Base-by-base conservation (phyloP, 345 rosid species). In the Melaleuca quinquenervia region DNA sequence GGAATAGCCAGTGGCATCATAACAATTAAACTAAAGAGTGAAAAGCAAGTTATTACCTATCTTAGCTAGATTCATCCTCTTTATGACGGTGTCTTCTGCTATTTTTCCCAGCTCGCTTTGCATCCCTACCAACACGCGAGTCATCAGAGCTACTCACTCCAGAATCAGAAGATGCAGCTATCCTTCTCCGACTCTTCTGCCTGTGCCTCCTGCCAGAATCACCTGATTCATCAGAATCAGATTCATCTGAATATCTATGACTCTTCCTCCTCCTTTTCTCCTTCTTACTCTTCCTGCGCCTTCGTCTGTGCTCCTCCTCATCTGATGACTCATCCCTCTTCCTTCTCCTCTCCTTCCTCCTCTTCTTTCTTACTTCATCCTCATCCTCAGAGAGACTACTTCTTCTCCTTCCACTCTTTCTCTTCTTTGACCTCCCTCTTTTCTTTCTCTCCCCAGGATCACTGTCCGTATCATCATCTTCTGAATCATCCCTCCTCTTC, bases 371-470 rank as follows among this genome's bases (percentile, higher is more conserved):
- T 53, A 87, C 84, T 64, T 88, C 91, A 49, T 87, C 91, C 49
- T 92, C 98, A 12, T 95, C 94, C 82, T 94, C 98, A 27, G 97
- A 94, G 86, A 70, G 92, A 84, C 91, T 89, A 53, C 53, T 50
- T 45, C 86, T 90, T 87, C 95, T 94, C 89, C 91, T 94, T 92
- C 90, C 88, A 85, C 90, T 92, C 86, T 89, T 91, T 90, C 96
- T 90, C 91, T 95, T 95, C 96, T 92, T 95, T 10, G 94, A 94
- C 91, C 98, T 93, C 84, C 96, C 93, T 74, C 97, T 94, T 87
- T 93, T 95, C 92, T 88, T 95, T 91, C 93, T 91, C 87, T 87
- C 92, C 45, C 87, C 96, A 12, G 89, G 85, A 91, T 93, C 96
- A 27, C 91, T 89, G 83, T 93, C 93, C 0, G 92, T 90, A 50